These are phyloP conservation scores for Haplosporangium gracile DNA, from an alignment of 192 early-diverging fungal genomes.

Conservation along the genomic window DNA sequence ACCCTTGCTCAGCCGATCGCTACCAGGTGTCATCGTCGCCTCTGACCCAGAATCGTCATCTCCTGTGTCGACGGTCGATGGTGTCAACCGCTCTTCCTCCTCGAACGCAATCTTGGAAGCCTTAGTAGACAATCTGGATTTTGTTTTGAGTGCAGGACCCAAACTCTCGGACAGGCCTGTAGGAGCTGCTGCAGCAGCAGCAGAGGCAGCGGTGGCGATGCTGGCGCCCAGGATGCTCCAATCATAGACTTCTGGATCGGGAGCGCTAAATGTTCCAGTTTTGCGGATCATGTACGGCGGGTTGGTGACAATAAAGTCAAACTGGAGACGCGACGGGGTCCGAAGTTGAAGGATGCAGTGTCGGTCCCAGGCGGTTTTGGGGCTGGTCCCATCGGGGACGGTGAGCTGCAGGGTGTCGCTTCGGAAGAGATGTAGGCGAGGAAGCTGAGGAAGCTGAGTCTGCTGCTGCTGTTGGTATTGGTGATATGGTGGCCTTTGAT, in stretches of 20 bases:
- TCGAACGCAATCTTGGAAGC: background rate
- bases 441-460: constrained; percentile 46
- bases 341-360: constrained; percentile 55
- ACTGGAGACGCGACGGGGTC: constrained; percentile 56
- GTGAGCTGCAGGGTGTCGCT: constrained; percentile 67
- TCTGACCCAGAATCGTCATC: constrained; percentile 34
- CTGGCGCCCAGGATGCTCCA: constrained; percentile 55
- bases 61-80: constrained; percentile 8
- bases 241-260: constrained; percentile 65
- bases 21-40: background rate
- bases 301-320: constrained; percentile 72
- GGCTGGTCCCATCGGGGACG: constrained; percentile 34
- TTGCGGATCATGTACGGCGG: constrained; percentile 74
- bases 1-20: background rate
- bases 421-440: constrained; percentile 61
- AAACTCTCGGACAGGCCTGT: background rate
- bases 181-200: background rate
- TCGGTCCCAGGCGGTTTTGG: constrained; percentile 56
- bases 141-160: background rate
- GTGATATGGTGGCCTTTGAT: background rate
- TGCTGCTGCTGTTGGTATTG: background rate
- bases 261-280: constrained; percentile 65
- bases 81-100: constrained; percentile 7
- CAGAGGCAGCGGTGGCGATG: background rate
- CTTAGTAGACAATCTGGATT: background rate